Percentiles rank a stretch among this genome's conserved stretches.
phyloP scores from a whole-genome alignment of 1,139 yeast species.

The Scheffersomyces cryptocercus region DNA sequence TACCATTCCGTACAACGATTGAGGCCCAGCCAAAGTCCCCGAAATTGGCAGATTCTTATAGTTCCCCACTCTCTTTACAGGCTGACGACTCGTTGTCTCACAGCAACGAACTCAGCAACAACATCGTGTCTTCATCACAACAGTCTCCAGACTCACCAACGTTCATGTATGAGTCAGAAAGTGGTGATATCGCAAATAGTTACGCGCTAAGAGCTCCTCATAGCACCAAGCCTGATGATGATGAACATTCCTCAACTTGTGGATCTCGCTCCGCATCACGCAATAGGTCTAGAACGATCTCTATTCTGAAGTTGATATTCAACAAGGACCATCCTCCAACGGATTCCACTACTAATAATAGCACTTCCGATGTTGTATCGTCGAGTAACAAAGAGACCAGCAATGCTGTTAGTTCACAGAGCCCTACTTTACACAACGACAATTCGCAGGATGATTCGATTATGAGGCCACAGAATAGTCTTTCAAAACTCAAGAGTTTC shows the following conservation, averaged over 20 bases:
- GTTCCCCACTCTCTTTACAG: no score
- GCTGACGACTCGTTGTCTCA: no score
- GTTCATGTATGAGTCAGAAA: background rate
- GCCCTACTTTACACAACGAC: background rate
- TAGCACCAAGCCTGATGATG: conserved; percentile 7
- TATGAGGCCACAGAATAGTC: conserved; percentile 11
- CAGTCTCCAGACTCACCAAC: no score
- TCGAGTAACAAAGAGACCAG: background rate
- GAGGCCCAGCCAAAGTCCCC: no score
- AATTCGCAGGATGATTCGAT: conserved; percentile 4
- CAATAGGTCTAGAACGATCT: conserved; percentile 18
- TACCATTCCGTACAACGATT: no score
- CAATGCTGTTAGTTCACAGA: background rate
- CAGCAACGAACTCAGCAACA: no score
- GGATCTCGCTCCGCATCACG: conserved; percentile 3
- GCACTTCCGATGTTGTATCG: background rate
- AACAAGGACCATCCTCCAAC: conserved; percentile 12
- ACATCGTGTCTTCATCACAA: no score
- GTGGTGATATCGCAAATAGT: background rate
- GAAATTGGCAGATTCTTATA: no score
- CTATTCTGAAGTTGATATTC: conserved; percentile 18
- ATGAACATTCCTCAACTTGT: background rate
- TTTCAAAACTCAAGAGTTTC: conserved; percentile 14
- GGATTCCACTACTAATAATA: background rate
- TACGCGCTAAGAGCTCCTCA: conserved; percentile 10